Conservation (phyloP, 108 stramenopile genomes). For the Epithemia pelagica region DNA sequence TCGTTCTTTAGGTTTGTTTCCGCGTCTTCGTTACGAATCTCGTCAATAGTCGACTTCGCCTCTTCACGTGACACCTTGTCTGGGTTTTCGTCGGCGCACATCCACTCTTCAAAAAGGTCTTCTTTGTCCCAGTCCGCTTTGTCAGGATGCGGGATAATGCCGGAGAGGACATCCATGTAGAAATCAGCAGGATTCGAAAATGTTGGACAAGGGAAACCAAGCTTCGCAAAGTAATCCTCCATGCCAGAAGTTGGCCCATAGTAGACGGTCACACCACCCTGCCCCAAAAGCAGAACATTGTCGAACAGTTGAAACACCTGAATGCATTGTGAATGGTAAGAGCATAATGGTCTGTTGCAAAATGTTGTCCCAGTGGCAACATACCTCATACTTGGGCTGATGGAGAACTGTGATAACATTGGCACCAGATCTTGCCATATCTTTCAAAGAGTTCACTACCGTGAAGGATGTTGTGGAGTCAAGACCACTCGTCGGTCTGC, state of each 20-base stretch:
- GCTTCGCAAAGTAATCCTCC: slow-evolving; percentile 1
- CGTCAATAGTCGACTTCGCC: neutral
- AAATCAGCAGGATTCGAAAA: slow-evolving; percentile 8
- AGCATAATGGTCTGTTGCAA: neutral
- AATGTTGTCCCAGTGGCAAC: neutral
- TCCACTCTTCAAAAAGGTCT: slow-evolving; percentile 11
- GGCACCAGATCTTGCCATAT: neutral
- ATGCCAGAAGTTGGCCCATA: slow-evolving; percentile 25
- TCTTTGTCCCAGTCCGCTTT: slow-evolving; percentile 5
- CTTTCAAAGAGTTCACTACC: neutral
- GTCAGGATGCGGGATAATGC: slow-evolving; percentile 3
- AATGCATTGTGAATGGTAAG: neutral
- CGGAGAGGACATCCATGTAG: slow-evolving; percentile 12
- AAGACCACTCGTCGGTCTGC: neutral
- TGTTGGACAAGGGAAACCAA: slow-evolving; percentile 8
- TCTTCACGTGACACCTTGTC: neutral
- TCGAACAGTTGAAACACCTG: slow-evolving; percentile 14
- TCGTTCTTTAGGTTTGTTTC: neutral
- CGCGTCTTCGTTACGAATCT: neutral
- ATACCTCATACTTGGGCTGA: slow-evolving; percentile 3
- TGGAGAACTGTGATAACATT: slow-evolving; percentile 1
- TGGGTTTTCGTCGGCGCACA: slow-evolving; percentile 4
- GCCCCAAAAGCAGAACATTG: slow-evolving; percentile 29
- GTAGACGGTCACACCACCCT: slow-evolving; percentile 18
- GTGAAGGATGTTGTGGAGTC: neutral